phyloP scores from a whole-genome alignment of 306 rosid genomes.

The Sechiopsis laciniata region DNA sequence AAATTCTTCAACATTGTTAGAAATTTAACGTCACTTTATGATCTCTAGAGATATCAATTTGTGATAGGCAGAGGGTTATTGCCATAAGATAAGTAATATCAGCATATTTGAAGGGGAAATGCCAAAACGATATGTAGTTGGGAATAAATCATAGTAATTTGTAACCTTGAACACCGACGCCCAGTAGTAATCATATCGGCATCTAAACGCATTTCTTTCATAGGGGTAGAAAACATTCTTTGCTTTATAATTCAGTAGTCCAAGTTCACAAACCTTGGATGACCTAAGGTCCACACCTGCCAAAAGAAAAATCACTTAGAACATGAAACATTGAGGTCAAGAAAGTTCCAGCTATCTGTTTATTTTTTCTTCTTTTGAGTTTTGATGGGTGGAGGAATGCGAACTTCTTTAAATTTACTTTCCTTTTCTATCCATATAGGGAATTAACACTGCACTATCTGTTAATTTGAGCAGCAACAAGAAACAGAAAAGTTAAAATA shows the following conservation, averaged over 20 bases:
- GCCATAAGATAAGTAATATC: not conserved
- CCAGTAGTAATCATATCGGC: slow-evolving; percentile 93
- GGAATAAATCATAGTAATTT: slow-evolving; percentile 20
- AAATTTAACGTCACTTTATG: not conserved
- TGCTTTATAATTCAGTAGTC: slow-evolving; percentile 69
- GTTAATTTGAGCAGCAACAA: not conserved
- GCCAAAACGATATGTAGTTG: not conserved
- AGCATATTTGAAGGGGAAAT: not conserved
- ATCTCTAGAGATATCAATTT: not conserved
- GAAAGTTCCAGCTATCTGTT: not conserved
- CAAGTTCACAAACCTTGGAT: slow-evolving; percentile 83
- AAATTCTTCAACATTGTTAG: too few species aligned
- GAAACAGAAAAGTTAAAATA: not conserved
- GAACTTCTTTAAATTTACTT: not conserved
- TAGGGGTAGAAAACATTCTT: slow-evolving; percentile 64
- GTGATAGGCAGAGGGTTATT: not conserved
- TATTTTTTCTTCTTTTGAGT: not conserved
- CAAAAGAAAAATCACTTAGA: slow-evolving; percentile 25
- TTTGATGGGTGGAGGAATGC: not conserved
- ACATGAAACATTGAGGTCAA: not conserved
- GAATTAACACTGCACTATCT: not conserved
- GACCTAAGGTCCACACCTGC: slow-evolving; percentile 94
- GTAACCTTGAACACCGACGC: slow-evolving; percentile 82
- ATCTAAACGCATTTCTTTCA: slow-evolving; percentile 64
- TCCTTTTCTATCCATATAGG: not conserved